Base-by-base conservation (phyloP, 352 stramenopile species). In the Plasmopara halstedii region DNA sequence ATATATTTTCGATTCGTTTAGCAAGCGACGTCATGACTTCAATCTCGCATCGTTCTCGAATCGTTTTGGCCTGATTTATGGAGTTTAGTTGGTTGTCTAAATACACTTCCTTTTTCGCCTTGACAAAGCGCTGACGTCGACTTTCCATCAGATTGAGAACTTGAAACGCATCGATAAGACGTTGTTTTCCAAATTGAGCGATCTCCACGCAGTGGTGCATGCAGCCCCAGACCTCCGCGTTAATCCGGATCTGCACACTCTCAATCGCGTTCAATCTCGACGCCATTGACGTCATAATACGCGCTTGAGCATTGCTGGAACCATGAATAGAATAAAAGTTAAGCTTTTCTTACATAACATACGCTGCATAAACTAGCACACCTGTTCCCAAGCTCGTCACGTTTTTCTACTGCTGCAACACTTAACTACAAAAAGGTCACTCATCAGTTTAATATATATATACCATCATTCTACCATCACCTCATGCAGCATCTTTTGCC, bases 161-260 rank as follows among this genome's bases (percentile, higher is more conserved):
- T 31, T 82, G 64, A 34, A 93, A 89, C 2, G 81, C 76, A 45
- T 85, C 71, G 9, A 61, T 20, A 1, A 93, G 62, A 0, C 81
- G 25, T 29, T 75, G 68, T 26, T 77, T 80, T 33, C 80, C 76
- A 42, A 82, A 83, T 52, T 90, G 79, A 0, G 76, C 78, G 26
- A 93, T 74, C 53, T 93, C 74, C 3, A 93, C 73, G 26, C 81
- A 90, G 58, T 93, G 78, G 29, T 88, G 59, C 69, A 90, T 67
- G 36, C 79, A 90, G 2, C 75, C 76, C 73, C 72, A 88, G 1
- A 88, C 76, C 51, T 90, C 79, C 6, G 50, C 69, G n/a, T 71
- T 47, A 46, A 90, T 83, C n/a, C 78, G 78, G 10, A 62, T 60
- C 33, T 79, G 56, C 2, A 89, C 46, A 15, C 44, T 68, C 34